Evolutionary conservation across 345 rosid species (phyloP).

Genomic region (Populus euphratica): DNA sequence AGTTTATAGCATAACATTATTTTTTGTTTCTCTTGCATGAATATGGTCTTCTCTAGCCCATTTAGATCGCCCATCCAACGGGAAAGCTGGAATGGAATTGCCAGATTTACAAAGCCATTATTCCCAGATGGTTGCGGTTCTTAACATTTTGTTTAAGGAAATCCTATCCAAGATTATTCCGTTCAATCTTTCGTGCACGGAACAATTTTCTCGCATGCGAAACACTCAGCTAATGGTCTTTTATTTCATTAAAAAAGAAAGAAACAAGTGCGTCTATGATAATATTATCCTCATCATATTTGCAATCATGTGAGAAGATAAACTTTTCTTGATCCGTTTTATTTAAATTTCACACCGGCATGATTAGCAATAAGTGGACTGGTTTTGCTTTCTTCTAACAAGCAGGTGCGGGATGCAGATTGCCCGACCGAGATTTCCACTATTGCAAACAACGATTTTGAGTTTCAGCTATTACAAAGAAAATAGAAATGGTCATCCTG

Average conservation of each 20-base stretch:
- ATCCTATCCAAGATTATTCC: constrained; percentile 2
- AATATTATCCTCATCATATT: too few species aligned
- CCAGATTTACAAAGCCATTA: background rate
- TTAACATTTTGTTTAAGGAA: background rate
- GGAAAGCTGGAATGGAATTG: background rate
- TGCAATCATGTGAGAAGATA: background rate
- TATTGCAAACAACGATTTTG: too few species aligned
- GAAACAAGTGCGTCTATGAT: background rate
- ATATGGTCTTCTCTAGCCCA: background rate
- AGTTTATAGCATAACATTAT: background rate
- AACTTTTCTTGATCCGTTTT: too few species aligned
- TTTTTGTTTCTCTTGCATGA: background rate
- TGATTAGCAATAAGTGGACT: too few species aligned
- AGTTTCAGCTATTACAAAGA: too few species aligned
- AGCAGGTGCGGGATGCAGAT: too few species aligned
- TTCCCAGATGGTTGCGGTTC: background rate
- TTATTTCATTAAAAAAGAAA: too few species aligned
- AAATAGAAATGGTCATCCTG: too few species aligned
- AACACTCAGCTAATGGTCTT: background rate
- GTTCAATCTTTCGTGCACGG: constrained; percentile 8
- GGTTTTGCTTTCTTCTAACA: too few species aligned
- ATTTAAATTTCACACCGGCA: too few species aligned
- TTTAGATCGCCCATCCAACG: background rate
- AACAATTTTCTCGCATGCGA: background rate
- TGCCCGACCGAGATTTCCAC: too few species aligned